Evolutionary conservation across 768 basidiomycete genomes (phyloP).

Genomic region (Tulasnella sp.): DNA sequence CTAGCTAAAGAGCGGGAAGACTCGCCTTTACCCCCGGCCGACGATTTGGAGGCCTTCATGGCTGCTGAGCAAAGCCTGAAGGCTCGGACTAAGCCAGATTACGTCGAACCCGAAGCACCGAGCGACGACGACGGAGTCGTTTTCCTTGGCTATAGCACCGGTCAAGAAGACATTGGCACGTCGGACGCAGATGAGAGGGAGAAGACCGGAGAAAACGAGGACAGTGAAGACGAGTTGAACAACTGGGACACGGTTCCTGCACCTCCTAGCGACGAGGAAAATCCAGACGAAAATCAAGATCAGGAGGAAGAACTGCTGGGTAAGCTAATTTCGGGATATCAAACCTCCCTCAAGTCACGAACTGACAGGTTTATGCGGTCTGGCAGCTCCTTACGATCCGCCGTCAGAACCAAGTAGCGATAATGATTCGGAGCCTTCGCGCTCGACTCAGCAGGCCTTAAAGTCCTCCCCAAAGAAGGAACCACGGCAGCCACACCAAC

Average conservation of each 20-base stretch:
- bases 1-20: conserved; percentile 22
- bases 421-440: background rate
- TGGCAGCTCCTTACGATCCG: background rate
- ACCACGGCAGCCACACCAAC: background rate
- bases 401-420: background rate
- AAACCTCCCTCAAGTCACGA: background rate
- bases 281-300: background rate
- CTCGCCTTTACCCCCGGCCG: conserved; percentile 20
- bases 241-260: conserved; percentile 24
- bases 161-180: background rate
- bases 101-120: conserved; percentile 19
- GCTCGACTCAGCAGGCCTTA: background rate
- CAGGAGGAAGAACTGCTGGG: background rate
- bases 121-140: conserved; percentile 19
- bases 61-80: conserved; percentile 22
- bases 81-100: background rate
- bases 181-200: conserved; percentile 7
- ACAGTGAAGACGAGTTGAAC: conserved; percentile 23
- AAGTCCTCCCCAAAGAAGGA: background rate
- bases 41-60: conserved; percentile 25
- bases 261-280: conserved; percentile 14
- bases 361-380: background rate
- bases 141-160: conserved; percentile 18
- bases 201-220: background rate
- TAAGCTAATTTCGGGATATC: background rate